Percentiles rank a stretch among this genome's conserved stretches.
phyloP scores from a whole-genome alignment of 805 yeast species.

The Candida adriatica region DNA sequence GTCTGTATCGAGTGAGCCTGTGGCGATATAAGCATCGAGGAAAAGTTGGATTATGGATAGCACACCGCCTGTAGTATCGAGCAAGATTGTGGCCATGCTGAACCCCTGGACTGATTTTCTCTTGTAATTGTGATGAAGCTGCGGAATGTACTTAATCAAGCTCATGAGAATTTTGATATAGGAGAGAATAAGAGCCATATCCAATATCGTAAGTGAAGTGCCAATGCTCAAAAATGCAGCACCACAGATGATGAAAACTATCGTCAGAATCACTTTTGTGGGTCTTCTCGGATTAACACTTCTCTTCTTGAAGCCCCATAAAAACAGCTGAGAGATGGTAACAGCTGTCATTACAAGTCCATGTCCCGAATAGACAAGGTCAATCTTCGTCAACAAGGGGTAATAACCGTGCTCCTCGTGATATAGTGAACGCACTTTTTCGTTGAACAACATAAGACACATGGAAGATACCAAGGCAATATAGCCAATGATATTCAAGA shows the following conservation, averaged over 20 bases:
- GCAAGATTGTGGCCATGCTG: conserved; percentile 49
- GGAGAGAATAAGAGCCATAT: conserved; percentile 29
- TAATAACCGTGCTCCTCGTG: conserved; percentile 24
- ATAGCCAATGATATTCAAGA: conserved; percentile 42
- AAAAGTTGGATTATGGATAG: conserved; percentile 20
- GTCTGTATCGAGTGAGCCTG: conserved; percentile 19
- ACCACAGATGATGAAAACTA: conserved; percentile 2
- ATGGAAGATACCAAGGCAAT: conserved; percentile 36
- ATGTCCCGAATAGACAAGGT: conserved; percentile 40
- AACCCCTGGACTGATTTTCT: conserved; percentile 82
- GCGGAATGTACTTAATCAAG: conserved; percentile 62
- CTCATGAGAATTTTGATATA: conserved; percentile 43
- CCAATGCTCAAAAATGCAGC: conserved; percentile 5
- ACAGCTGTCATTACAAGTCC: conserved; percentile 37
- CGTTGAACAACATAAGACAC: conserved; percentile 33
- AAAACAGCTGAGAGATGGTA: conserved; percentile 32
- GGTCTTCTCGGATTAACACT: conserved; percentile 9
- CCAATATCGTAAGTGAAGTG: conserved; percentile 21
- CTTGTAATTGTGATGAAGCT: conserved; percentile 69
- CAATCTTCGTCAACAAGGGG: conserved; percentile 39
- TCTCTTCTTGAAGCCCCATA: conserved; percentile 23
- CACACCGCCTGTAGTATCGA: conserved; percentile 32
- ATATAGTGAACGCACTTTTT: conserved; percentile 27
- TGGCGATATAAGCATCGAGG: conserved; percentile 21
- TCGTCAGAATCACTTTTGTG: conserved; percentile 17